Percentiles rank a stretch among this genome's conserved stretches.
Conservation (phyloP, 257 asterid genomes). For the Solanum corneliomulleri region DNA sequence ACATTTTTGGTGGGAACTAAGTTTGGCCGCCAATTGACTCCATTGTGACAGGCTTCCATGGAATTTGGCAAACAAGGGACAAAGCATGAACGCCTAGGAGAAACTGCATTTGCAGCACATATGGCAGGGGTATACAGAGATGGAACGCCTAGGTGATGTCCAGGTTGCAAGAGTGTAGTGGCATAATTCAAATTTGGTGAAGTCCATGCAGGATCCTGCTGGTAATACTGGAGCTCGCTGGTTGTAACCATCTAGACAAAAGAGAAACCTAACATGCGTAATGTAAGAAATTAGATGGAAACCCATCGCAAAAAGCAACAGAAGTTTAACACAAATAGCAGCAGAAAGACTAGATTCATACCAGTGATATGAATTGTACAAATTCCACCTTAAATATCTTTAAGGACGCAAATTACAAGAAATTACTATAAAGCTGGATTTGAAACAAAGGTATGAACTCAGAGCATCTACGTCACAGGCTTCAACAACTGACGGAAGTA, state of each 20-base stretch:
- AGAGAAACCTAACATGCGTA: conserved; percentile 26
- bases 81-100: conserved; percentile 15
- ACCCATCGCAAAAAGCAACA: conserved; percentile 7
- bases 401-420: conserved; percentile 18
- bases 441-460: conserved; percentile 6
- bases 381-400: conserved; percentile 18
- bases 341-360: conserved; percentile 11
- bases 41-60: conserved; percentile 15
- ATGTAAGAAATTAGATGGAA: background rate
- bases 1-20: conserved; percentile 10
- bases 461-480: conserved; percentile 69
- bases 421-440: conserved; percentile 31
- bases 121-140: conserved; percentile 12
- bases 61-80: conserved; percentile 10
- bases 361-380: conserved; percentile 29
- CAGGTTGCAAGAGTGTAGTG: conserved; percentile 20
- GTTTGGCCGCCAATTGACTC: conserved; percentile 13
- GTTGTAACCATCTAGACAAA: conserved; percentile 43
- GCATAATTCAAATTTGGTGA: conserved; percentile 24
- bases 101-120: conserved; percentile 17
- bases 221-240: conserved; percentile 26
- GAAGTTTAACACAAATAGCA: background rate
- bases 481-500: conserved; percentile 87
- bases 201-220: conserved; percentile 38
- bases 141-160: conserved; percentile 27